Base-by-base conservation (phyloP, 2,329 filamentous ascomycete genomes). In the Arthrobotrys pseudoclavata region DNA sequence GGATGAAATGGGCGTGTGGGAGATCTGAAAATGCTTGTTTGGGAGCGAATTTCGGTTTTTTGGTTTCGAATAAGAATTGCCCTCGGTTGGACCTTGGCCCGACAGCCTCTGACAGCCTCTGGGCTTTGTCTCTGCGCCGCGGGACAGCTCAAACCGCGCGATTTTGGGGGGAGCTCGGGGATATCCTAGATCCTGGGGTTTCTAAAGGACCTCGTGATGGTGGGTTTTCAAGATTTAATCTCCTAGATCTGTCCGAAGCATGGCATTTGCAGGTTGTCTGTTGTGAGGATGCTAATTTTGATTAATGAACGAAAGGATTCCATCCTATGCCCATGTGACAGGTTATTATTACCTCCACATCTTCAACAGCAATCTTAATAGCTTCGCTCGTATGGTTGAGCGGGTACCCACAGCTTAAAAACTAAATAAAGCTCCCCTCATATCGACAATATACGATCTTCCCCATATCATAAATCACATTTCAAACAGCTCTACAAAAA, bases 11-110 rank as follows among this genome's bases (percentile, higher is more conserved):
- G 34, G 50, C 63, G 53, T 69, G 52, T 61, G 66, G 66, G 66
- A 60, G 67, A 62, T 62, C 53, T 70, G 67, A 62, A 70, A 70
- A 70, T 67, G 63, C 63, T 67, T 67, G 63, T 67, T 67, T 67
- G 63, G 53, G 53, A 37, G 53, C 53, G 29, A 34, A 60, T 53
- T 61, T 68, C 50, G 63, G 48, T 68, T 68, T n/a, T 50, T 50
- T 57, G 67, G 67, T 70, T 70, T 70, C 53, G 66, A 70, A 62
- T 70, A 61, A 61, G 31, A 68, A 55, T 48, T 42, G 64, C 52
- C 48, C 48, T 60, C 40, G 42, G 52, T 61, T 48, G 66, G 29
- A 37, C 29, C 66, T 69, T 61, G 52, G 66, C 53, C 53, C 53
- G 48, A 40, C 53, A 60, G 53, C 53, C 53, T 55, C 52, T 55